phyloP scores from a whole-genome alignment of 2,329 filamentous ascomycete genomes.

The Diaporthe capsici region DNA sequence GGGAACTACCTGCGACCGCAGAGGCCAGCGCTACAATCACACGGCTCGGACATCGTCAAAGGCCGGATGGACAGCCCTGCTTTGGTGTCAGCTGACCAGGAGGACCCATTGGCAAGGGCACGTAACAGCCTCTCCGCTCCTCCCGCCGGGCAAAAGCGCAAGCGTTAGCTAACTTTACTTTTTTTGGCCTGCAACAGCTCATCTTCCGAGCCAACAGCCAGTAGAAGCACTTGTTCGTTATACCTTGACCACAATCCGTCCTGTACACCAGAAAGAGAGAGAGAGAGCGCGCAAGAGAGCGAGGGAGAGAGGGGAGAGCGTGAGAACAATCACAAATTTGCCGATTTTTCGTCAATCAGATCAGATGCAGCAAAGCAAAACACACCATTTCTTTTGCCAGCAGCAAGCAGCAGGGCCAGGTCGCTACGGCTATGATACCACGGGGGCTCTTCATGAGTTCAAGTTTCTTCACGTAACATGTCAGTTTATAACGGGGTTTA shows the following conservation, averaged over 20 bases:
- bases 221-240: constrained; percentile 38
- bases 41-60: constrained; percentile 53
- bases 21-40: constrained; percentile 69
- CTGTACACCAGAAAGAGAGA: constrained; percentile 18
- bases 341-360: constrained; percentile 29
- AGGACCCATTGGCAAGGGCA: constrained; percentile 70
- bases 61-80: constrained; percentile 70
- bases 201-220: constrained; percentile 43
- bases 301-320: not conserved
- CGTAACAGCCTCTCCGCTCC: constrained; percentile 63
- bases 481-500: constrained; percentile 33
- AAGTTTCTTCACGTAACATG: constrained; percentile 41
- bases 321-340: constrained; percentile 18
- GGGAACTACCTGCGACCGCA: constrained; percentile 55
- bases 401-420: constrained; percentile 39
- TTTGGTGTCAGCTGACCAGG: constrained; percentile 70
- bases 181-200: constrained; percentile 42
- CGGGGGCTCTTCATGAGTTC: constrained; percentile 35
- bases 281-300: not conserved
- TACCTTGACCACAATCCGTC: constrained; percentile 32
- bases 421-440: constrained; percentile 43
- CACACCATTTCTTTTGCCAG: constrained; percentile 29
- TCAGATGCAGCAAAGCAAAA: constrained; percentile 36
- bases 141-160: constrained; percentile 46
- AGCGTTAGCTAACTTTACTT: constrained; percentile 43